Evolutionary conservation across 768 basidiomycete genomes (phyloP).

Genomic region (Tylopilus felleus): DNA sequence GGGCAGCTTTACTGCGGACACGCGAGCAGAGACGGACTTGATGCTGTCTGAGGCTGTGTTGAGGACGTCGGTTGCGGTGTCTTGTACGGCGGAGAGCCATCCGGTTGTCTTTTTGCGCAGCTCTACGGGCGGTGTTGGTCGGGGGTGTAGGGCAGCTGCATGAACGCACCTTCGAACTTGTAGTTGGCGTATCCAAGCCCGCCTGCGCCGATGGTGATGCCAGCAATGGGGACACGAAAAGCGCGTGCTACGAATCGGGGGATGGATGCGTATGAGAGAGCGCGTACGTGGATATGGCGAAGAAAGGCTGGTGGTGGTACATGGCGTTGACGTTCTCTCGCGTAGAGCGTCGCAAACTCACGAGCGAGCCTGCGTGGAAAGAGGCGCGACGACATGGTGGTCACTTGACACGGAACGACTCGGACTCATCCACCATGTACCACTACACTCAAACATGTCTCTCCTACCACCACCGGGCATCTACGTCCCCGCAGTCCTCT

Average conservation of each 20-base stretch:
- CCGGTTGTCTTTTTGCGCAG: slow-evolving; percentile 63
- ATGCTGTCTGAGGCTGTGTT: slow-evolving; percentile 71
- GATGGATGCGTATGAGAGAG: slow-evolving; percentile 83
- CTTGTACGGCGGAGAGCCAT: slow-evolving; percentile 65
- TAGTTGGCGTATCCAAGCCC: slow-evolving; percentile 94
- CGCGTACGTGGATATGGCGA: slow-evolving; percentile 69
- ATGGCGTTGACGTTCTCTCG: slow-evolving; percentile 27
- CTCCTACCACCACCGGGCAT: slow-evolving; percentile 23
- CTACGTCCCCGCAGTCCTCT: slow-evolving; percentile 78
- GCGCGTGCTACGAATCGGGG: slow-evolving; percentile 87
- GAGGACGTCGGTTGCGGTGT: slow-evolving; percentile 56
- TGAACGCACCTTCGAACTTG: slow-evolving; percentile 82
- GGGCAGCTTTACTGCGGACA: slow-evolving; percentile 60
- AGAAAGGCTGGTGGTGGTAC: slow-evolving; percentile 38
- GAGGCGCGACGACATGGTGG: not conserved
- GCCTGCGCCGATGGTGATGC: slow-evolving; percentile 86
- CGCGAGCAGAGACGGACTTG: slow-evolving; percentile 53
- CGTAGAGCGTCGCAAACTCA: not conserved
- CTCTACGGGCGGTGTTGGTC: slow-evolving; percentile 42
- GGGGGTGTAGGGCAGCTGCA: not conserved
- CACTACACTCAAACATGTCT: not conserved
- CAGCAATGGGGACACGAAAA: slow-evolving; percentile 85
- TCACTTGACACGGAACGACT: not conserved
- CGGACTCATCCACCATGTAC: too few species aligned
- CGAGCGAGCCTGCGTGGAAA: not conserved